Base-by-base conservation (phyloP, 2,329 filamentous ascomycete genomes). In the Ploettnerulaceae sp. region DNA sequence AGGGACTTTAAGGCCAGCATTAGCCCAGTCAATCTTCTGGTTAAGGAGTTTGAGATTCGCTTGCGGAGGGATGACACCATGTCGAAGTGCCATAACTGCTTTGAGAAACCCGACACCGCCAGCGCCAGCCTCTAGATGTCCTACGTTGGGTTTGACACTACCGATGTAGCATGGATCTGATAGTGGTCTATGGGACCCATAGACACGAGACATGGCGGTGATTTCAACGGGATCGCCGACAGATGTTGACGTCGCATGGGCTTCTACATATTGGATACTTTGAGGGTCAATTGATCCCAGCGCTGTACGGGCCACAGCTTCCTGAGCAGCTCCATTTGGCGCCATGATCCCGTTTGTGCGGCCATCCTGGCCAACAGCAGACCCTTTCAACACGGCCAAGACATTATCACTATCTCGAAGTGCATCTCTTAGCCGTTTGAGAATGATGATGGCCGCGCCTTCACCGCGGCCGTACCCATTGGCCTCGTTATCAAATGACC, bases 401-500 rank as follows among this genome's bases (percentile, higher is more conserved):
- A 81, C 75, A 0, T 72, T 72, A 57, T 84, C 79, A 14, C 76
- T 75, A 52, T 79, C 75, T 11, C 66, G 64, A 3, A 84, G 52
- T 1, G 81, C 81, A 59, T 80, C 73, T 5, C 68, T 65, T 0
- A 83, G 63, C 1, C 71, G 71, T 61, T 84, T 84, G 33, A 85
- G 57, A 3, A 82, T 57, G 1, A 85, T 61, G n/a, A 76, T 69
- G 0, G 71, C 76, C 15, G 76, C 68, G 1, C 79, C 81, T 56
- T 86, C 81, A 1, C 79, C 81, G 24, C 79, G 69, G 0, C 73
- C 78, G 56, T 84, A 85, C 1, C 82, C 82, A 47, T 79, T 74
- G 15, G 77, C 81, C 2, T 71, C 67, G 12, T 68, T 58, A 50
- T 83, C 80, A 51, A 79, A 82, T 2, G 72, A 73, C 49, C 71